Conservation (phyloP, 1,284 basidiomycete genomes). For the Apiotrichum domesticum region DNA sequence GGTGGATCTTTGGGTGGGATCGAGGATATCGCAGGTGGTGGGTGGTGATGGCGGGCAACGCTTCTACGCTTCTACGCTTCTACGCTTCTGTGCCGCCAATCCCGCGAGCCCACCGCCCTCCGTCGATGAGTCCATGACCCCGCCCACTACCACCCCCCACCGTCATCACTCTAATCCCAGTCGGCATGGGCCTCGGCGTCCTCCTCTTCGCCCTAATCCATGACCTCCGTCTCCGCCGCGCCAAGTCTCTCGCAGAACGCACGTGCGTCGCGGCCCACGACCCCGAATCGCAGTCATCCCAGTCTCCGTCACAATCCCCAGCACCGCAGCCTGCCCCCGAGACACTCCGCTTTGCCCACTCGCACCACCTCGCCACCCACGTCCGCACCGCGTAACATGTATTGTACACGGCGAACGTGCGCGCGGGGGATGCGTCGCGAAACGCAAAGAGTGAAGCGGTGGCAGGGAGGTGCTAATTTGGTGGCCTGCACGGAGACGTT, state of each 20-base stretch:
- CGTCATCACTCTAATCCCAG: background rate
- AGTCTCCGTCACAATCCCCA: background rate
- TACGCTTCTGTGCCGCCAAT: too few relatives aligned
- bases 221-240: constrained; percentile 2
- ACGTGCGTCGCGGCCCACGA: background rate
- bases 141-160: background rate
- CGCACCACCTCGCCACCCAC: background rate
- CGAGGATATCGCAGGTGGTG: background rate
- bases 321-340: background rate
- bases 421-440: too few relatives aligned
- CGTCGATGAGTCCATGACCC: too few relatives aligned
- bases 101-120: too few relatives aligned
- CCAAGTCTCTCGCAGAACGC: background rate
- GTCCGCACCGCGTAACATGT: too few relatives aligned
- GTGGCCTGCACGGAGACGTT: too few relatives aligned
- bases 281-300: background rate
- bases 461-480: too few relatives aligned
- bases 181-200: constrained; percentile 16
- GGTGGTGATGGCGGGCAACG: too few relatives aligned
- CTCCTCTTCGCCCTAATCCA: constrained; percentile 15
- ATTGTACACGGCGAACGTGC: too few relatives aligned
- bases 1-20: background rate
- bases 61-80: too few relatives aligned
- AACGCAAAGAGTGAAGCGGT: too few relatives aligned
- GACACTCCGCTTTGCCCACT: background rate